Evolutionary conservation across 2,329 filamentous ascomycete genomes (phyloP).

Genomic region (Coniochaeta pulveracea): DNA sequence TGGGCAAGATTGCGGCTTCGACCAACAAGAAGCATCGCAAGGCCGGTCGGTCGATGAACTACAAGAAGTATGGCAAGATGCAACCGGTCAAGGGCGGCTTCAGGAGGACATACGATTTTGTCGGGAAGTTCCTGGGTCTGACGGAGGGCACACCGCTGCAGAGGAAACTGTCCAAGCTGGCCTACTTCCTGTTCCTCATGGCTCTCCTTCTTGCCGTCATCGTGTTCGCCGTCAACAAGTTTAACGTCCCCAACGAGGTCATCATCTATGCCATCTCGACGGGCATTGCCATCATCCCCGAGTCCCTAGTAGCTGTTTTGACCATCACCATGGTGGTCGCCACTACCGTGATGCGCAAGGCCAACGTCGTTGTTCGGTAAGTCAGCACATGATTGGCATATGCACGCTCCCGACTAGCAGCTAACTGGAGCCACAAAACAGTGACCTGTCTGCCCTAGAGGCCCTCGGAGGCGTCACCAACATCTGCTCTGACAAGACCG

Average conservation of each 20-base stretch:
- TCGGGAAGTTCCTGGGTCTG: slow-evolving; percentile 42
- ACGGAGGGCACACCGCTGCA: slow-evolving; percentile 70
- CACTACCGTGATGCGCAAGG: slow-evolving; percentile 51
- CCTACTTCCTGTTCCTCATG: slow-evolving; percentile 66
- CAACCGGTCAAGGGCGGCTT: slow-evolving; percentile 26
- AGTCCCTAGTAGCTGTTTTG: slow-evolving; percentile 57
- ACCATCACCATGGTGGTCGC: slow-evolving; percentile 62
- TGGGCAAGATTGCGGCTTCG: slow-evolving; percentile 64
- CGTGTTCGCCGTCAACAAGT: slow-evolving; percentile 48
- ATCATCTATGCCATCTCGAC: slow-evolving; percentile 51
- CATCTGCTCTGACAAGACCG: slow-evolving; percentile 65
- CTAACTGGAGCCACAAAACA: slow-evolving; percentile 1
- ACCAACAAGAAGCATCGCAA: slow-evolving; percentile 39
- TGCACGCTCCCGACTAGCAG: too few relatives aligned
- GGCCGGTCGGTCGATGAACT: slow-evolving; percentile 30
- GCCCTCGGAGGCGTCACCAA: slow-evolving; percentile 61
- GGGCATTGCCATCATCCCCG: slow-evolving; percentile 52
- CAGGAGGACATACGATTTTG: slow-evolving; percentile 26
- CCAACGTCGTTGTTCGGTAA: slow-evolving; percentile 52
- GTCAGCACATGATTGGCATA: too few relatives aligned
- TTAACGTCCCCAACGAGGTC: slow-evolving; percentile 41
- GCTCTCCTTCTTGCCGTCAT: slow-evolving; percentile 51
- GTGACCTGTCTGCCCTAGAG: slow-evolving; percentile 54
- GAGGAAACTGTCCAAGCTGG: slow-evolving; percentile 75
- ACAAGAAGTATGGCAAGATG: slow-evolving; percentile 26